Percentiles rank a stretch among this genome's conserved stretches.
Evolutionary conservation across 2,329 filamentous ascomycete species (phyloP).

Genomic region (Penicillium nordicum): DNA sequence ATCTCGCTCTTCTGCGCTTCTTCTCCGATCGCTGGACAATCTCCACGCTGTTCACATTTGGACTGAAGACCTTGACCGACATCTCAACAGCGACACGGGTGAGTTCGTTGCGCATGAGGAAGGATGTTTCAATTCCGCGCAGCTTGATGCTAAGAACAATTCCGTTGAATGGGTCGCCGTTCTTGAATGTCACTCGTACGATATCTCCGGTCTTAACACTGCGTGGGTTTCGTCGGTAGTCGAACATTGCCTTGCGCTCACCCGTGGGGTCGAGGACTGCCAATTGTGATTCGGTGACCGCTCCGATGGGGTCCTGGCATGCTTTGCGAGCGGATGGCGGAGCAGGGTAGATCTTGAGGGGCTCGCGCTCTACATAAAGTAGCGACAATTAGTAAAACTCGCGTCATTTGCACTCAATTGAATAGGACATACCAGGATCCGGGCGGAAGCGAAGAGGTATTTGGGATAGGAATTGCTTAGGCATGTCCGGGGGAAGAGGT

Average conservation of each 20-base stretch:
- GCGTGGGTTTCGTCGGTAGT: conserved; percentile 67
- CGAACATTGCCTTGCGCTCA: conserved; percentile 77
- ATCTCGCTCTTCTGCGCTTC: conserved; percentile 77
- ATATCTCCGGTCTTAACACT: conserved; percentile 83
- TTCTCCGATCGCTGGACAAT: conserved; percentile 83
- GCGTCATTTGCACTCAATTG: not conserved
- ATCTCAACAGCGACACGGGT: conserved; percentile 89
- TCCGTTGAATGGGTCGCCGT: conserved; percentile 84
- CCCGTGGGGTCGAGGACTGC: conserved; percentile 77
- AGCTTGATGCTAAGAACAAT: conserved; percentile 83
- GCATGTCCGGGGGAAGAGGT: conserved; percentile 42
- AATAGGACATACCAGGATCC: conserved; percentile 32
- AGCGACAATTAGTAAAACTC: not conserved
- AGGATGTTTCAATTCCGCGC: conserved; percentile 82
- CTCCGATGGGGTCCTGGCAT: conserved; percentile 61
- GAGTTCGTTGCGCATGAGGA: conserved; percentile 81
- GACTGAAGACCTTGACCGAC: conserved; percentile 95
- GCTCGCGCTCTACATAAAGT: conserved; percentile 40
- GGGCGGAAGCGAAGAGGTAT: conserved; percentile 40
- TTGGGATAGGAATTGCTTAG: conserved; percentile 43
- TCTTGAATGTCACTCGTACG: conserved; percentile 80
- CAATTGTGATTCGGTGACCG: conserved; percentile 67
- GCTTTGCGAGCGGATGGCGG: conserved; percentile 33
- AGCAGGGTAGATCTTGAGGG: conserved; percentile 54
- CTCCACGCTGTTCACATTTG: conserved; percentile 85